phyloP scores from a whole-genome alignment of 768 basidiomycete genomes.

The Russula vinacea region DNA sequence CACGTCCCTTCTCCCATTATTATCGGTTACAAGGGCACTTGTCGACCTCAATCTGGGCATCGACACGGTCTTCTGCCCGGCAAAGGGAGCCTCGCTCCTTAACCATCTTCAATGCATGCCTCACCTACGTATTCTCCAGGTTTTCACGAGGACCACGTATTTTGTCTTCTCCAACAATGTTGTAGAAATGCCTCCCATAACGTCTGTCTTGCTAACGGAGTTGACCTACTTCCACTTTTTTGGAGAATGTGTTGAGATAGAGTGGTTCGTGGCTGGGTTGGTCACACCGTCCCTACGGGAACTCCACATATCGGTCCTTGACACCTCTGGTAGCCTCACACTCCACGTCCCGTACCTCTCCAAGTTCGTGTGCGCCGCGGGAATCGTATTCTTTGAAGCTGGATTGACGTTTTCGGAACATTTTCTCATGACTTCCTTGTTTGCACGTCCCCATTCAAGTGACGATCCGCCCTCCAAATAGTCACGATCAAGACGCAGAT shows the following conservation, averaged over 20 bases:
- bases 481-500: too few species aligned
- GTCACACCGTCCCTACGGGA: not conserved
- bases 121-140: not conserved
- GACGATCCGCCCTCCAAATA: not conserved
- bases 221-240: not conserved
- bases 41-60: not conserved
- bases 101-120: not conserved
- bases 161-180: not conserved
- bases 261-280: not conserved
- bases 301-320: not conserved
- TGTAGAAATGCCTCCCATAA: not conserved
- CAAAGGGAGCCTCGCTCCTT: not conserved
- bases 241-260: not conserved
- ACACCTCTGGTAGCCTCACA: not conserved
- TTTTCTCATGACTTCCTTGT: not conserved
- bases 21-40: not conserved
- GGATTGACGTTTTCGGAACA: fast-evolving
- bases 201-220: not conserved
- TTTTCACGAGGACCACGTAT: too few species aligned
- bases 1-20: not conserved
- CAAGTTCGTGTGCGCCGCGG: not conserved
- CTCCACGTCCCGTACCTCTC: not conserved
- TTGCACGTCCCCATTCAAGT: too few species aligned
- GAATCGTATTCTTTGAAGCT: too few species aligned
- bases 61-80: not conserved